Conservation (phyloP, 1,139 yeast species). For the Yamadazyma dendronema region DNA sequence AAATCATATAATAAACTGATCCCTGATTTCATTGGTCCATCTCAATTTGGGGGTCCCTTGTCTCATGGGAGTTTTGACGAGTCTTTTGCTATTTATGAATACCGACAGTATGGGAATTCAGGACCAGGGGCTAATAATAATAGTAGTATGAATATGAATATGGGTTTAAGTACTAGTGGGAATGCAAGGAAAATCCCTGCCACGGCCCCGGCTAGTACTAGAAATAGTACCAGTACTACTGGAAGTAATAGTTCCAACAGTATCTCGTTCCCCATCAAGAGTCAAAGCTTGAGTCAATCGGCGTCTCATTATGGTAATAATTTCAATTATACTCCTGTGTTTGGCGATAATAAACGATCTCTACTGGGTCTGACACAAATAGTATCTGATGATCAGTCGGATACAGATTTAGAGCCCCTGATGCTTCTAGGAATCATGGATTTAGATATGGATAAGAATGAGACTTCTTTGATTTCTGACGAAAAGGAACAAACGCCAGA, state of each 20-base stretch:
- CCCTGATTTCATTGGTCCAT: conserved; percentile 10
- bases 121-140: too few relatives aligned
- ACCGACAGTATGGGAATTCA: too few relatives aligned
- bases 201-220: neutral
- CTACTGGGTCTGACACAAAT: too few relatives aligned
- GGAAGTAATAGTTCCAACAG: neutral
- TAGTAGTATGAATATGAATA: too few relatives aligned
- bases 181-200: neutral
- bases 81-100: too few relatives aligned
- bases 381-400: neutral
- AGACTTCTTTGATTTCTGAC: too few relatives aligned
- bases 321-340: too few relatives aligned
- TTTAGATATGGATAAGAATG: neutral
- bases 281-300: conserved; percentile 5
- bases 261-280: neutral
- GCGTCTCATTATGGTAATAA: neutral
- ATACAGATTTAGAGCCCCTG: neutral
- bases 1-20: conserved; percentile 7
- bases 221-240: neutral
- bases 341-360: too few relatives aligned
- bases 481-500: neutral
- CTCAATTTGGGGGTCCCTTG: too few relatives aligned
- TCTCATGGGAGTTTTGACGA: too few relatives aligned
- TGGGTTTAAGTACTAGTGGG: too few relatives aligned
- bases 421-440: neutral